These are phyloP conservation scores for Adansonia digitata DNA, from an alignment of 345 rosid species.

Conservation along the genomic window DNA sequence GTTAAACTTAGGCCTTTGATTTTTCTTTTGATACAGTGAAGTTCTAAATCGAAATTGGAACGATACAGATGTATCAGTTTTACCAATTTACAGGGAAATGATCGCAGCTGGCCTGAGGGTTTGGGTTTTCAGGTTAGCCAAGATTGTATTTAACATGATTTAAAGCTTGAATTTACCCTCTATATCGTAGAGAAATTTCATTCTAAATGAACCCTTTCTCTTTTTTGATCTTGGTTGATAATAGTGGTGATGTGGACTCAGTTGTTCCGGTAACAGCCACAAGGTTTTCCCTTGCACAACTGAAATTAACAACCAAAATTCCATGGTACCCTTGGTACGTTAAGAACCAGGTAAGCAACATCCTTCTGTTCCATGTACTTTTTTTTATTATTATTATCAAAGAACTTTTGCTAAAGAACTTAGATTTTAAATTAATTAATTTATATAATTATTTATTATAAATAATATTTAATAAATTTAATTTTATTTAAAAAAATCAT, in stretches of 20 bases:
- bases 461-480: no score
- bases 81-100: constrained; percentile 82
- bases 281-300: constrained; percentile 75
- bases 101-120: constrained; percentile 73
- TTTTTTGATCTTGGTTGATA: neutral
- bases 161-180: neutral
- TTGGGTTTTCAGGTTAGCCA: constrained; percentile 87
- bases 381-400: no score
- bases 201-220: neutral
- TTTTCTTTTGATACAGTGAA: constrained; percentile 45
- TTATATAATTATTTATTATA: no score
- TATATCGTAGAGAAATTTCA: neutral
- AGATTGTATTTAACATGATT: neutral
- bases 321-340: constrained; percentile 99
- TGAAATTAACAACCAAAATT: constrained; percentile 57
- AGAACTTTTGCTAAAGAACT: no score
- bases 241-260: constrained; percentile 92
- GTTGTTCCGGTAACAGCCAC: constrained; percentile 99
- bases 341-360: constrained; percentile 74
- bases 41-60: constrained; percentile 91
- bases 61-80: constrained; percentile 70
- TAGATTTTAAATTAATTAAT: no score
- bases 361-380: no score
- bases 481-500: no score
- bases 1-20: neutral